Conservation (phyloP, 768 basidiomycete species). For the Mycena filopes region DNA sequence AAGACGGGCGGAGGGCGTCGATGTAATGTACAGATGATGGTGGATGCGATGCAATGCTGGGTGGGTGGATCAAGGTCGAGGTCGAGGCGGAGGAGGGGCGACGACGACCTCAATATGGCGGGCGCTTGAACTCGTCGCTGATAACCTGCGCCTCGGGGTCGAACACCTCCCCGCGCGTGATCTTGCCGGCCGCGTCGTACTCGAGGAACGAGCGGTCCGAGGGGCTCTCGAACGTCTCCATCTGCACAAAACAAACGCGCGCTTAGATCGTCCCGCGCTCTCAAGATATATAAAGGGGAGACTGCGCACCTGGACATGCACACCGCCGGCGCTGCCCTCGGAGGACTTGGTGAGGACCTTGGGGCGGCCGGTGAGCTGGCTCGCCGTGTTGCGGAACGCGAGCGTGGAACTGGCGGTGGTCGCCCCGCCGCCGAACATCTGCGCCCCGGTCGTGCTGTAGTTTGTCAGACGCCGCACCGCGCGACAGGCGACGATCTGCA, state of each 20-base stretch:
- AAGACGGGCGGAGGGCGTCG: no score
- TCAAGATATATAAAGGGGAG: conserved; percentile 15
- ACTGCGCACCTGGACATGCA: conserved; percentile 52
- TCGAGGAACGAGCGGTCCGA: conserved; percentile 55
- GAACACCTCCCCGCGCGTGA: conserved; percentile 55
- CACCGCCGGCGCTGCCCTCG: conserved; percentile 46
- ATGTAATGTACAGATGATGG: no score
- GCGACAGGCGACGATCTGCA: conserved; percentile 60
- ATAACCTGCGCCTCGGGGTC: conserved; percentile 72
- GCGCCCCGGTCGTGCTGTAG: conserved; percentile 40
- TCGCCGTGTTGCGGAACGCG: conserved; percentile 62
- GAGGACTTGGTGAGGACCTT: conserved; percentile 59
- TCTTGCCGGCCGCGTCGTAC: conserved; percentile 68
- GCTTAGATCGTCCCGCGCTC: conserved; percentile 15
- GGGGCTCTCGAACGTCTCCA: conserved; percentile 70
- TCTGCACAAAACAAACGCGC: conserved; percentile 49
- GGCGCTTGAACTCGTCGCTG: conserved; percentile 72
- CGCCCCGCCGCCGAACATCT: conserved; percentile 36
- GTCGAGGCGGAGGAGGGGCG: background rate
- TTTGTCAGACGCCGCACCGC: conserved; percentile 65
- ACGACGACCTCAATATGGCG: conserved; percentile 47
- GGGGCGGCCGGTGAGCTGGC: conserved; percentile 50
- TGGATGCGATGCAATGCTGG: no score
- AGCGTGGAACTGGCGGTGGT: conserved; percentile 66
- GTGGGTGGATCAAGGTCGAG: no score